Evolutionary conservation across 208 protist species (phyloP).

Genomic region (Leishmania lainsoni): DNA sequence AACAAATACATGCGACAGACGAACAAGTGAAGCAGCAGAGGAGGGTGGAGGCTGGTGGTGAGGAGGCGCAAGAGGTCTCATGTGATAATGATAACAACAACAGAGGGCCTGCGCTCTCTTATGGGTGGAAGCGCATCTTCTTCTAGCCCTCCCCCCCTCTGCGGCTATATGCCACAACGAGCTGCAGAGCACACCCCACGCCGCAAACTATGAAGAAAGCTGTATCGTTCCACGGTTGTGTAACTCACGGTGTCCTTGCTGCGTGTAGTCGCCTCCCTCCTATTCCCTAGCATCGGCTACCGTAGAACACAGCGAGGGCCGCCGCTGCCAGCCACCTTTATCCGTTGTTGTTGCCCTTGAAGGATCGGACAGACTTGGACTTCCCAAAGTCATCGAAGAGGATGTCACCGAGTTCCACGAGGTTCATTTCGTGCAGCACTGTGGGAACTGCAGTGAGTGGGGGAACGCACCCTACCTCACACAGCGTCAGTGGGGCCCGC

Average conservation of each 20-base stretch:
- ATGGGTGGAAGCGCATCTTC: not conserved
- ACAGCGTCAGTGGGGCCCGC: conserved; percentile 51
- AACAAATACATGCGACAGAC: not conserved
- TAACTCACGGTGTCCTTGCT: not conserved
- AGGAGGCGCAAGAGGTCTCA: not conserved
- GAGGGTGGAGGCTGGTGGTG: not conserved
- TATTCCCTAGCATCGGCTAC: not conserved
- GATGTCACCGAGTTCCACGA: conserved; percentile 59
- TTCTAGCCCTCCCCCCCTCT: not conserved
- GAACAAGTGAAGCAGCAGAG: not conserved
- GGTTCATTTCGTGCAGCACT: conserved; percentile 70
- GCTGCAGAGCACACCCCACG: not conserved
- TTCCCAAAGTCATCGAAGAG: conserved; percentile 85
- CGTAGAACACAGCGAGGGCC: conserved; percentile 13
- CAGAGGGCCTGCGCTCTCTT: not conserved
- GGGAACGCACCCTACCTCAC: conserved; percentile 86
- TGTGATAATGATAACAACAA: not conserved
- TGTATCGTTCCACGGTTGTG: not conserved
- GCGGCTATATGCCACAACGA: not conserved
- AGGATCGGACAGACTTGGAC: not conserved
- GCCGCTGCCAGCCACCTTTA: conserved; percentile 14
- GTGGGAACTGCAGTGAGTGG: conserved; percentile 67
- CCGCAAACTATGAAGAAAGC: not conserved
- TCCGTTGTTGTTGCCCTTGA: conserved; percentile 16
- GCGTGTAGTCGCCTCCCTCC: too few species aligned